Evolutionary conservation across 352 stramenopile species (phyloP).

Genomic region (Phytopythium vexans): DNA sequence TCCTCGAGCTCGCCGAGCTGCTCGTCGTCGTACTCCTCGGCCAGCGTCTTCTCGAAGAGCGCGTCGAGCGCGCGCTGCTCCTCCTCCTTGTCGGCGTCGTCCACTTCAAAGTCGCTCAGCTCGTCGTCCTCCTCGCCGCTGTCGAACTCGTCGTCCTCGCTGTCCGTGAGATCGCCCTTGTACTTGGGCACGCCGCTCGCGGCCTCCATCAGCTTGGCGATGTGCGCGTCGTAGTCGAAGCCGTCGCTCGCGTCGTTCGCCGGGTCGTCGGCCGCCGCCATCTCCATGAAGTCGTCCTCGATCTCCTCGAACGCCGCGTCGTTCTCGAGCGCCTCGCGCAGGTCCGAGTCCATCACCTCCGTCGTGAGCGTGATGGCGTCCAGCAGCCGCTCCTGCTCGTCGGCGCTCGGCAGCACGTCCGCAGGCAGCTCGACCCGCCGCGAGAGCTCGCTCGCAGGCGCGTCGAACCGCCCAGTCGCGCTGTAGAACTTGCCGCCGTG

Average conservation of each 20-base stretch:
- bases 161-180: conserved; percentile 62
- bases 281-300: conserved; percentile 90
- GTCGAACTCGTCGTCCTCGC: conserved; percentile 80
- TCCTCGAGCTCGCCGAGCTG: conserved; percentile 76
- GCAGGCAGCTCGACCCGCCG: conserved; percentile 58
- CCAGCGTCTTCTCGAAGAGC: conserved; percentile 81
- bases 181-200: conserved; percentile 71
- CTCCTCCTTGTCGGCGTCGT: conserved; percentile 51
- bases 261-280: conserved; percentile 55
- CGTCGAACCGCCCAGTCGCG: conserved; percentile 60
- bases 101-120: conserved; percentile 27
- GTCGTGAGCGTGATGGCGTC: conserved; percentile 82
- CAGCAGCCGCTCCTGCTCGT: conserved; percentile 77
- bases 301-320: conserved; percentile 85
- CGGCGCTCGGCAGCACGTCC: conserved; percentile 60
- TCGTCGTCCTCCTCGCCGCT: conserved; percentile 79
- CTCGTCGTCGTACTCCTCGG: conserved; percentile 83
- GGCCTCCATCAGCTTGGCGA: conserved; percentile 89
- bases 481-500: conserved; percentile 80
- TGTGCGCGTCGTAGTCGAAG: conserved; percentile 94
- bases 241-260: conserved; percentile 38
- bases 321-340: conserved; percentile 83
- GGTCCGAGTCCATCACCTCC: conserved; percentile 85
- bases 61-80: conserved; percentile 86
- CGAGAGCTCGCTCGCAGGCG: conserved; percentile 29